Evolutionary conservation across 176 grass and related monocot genomes (phyloP).

Genomic region (Phragmites australis): DNA sequence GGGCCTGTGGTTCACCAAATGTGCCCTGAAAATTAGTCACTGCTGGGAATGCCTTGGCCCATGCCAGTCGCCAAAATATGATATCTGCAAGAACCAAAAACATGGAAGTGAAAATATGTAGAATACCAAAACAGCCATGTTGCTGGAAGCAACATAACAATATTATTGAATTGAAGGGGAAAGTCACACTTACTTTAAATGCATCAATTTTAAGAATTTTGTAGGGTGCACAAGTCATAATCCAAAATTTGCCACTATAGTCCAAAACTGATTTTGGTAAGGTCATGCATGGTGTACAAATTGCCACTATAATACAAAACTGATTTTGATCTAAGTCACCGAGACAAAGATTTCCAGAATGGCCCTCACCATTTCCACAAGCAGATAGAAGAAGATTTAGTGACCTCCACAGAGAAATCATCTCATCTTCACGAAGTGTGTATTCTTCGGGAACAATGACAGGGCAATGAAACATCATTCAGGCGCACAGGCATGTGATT

Average conservation of each 20-base stretch:
- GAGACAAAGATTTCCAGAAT: neutral
- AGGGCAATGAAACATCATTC: too few relatives aligned
- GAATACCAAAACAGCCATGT: too few relatives aligned
- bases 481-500: too few relatives aligned
- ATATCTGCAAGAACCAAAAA: too few relatives aligned
- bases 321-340: neutral
- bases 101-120: too few relatives aligned
- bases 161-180: too few relatives aligned
- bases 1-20: too few relatives aligned
- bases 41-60: too few relatives aligned
- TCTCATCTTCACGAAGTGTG: neutral
- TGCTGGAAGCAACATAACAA: too few relatives aligned
- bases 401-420: neutral
- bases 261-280: neutral
- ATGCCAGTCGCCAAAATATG: too few relatives aligned
- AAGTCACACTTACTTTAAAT: neutral
- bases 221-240: neutral
- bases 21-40: too few relatives aligned
- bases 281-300: neutral
- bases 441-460: neutral
- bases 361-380: neutral
- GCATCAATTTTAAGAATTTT: neutral
- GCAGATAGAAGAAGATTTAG: neutral
- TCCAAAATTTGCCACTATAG: neutral
- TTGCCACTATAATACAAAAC: neutral